Percentiles rank a stretch among this genome's conserved stretches.
Conservation (phyloP, 345 rosid species). For the Clausena lansium region DNA sequence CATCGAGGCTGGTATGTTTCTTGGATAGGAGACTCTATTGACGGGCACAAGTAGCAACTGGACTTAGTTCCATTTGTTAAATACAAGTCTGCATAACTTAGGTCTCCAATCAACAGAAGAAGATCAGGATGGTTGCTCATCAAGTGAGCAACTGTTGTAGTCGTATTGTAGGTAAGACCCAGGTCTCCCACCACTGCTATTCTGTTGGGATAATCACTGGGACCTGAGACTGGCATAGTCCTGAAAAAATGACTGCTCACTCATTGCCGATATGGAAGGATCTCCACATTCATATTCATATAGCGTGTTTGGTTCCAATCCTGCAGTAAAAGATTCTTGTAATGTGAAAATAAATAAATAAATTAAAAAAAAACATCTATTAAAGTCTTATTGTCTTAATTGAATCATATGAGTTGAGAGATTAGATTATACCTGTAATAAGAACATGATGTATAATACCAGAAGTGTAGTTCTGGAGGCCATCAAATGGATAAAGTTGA, state of each 20-base stretch:
- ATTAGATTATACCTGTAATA: slow-evolving; percentile 45
- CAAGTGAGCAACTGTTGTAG: slow-evolving; percentile 56
- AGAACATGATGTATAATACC: slow-evolving; percentile 87
- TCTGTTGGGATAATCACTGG: slow-evolving; percentile 58
- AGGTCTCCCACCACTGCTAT: slow-evolving; percentile 75
- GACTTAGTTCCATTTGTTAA: slow-evolving; percentile 56
- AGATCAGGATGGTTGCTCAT: slow-evolving; percentile 79
- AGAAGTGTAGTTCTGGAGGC: slow-evolving; percentile 69
- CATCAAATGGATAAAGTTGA: slow-evolving; percentile 57
- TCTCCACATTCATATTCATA: slow-evolving; percentile 77
- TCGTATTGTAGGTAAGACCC: slow-evolving; percentile 83
- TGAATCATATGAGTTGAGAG: background rate
- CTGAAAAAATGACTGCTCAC: slow-evolving; percentile 42
- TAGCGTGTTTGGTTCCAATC: slow-evolving; percentile 51
- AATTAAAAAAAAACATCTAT: background rate
- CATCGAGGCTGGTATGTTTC: slow-evolving; percentile 94
- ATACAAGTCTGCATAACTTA: slow-evolving; percentile 74
- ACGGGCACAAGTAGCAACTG: slow-evolving; percentile 47
- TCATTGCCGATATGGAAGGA: slow-evolving; percentile 59
- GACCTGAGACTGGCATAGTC: slow-evolving; percentile 67
- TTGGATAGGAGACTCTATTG: slow-evolving; percentile 31
- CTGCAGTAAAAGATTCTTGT: slow-evolving; percentile 27
- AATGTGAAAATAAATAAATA: background rate
- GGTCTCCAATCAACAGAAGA: slow-evolving; percentile 71
- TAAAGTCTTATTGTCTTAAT: background rate